Conservation (phyloP, 1,284 basidiomycete genomes). For the Takashimella tepidaria region DNA sequence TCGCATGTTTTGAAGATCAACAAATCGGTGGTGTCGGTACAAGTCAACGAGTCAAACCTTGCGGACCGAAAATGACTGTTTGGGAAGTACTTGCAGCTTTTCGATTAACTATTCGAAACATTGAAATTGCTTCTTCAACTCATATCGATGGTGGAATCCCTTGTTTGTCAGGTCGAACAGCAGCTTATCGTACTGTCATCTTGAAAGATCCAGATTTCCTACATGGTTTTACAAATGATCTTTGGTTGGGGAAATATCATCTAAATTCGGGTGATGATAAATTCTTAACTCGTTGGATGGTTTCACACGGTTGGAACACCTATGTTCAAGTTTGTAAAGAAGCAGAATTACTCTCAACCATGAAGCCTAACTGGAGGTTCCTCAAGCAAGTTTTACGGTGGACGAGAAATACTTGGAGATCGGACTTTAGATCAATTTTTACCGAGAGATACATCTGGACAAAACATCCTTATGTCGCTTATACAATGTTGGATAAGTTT, state of each 20-base stretch:
- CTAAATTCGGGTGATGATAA: conserved; percentile 90
- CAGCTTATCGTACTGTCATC: conserved; percentile 85
- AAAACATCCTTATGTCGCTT: conserved; percentile 80
- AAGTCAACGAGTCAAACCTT: conserved; percentile 77
- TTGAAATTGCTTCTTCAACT: conserved; percentile 79
- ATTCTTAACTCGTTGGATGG: conserved; percentile 94
- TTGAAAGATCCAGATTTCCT: conserved; percentile 88
- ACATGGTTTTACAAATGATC: conserved; percentile 87
- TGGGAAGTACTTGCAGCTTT: conserved; percentile 92
- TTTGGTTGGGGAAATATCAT: conserved; percentile 86
- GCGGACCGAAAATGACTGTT: conserved; percentile 72
- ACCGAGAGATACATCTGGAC: conserved; percentile 84
- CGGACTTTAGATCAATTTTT: conserved; percentile 78
- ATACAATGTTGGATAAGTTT: conserved; percentile 89
- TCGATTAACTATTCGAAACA: conserved; percentile 83
- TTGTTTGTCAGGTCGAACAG: conserved; percentile 84
- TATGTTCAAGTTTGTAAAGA: conserved; percentile 88
- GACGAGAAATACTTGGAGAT: conserved; percentile 90
- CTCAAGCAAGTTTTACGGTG: conserved; percentile 85
- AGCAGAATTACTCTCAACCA: conserved; percentile 81
- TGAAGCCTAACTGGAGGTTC: conserved; percentile 95
- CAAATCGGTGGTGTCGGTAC: conserved; percentile 86
- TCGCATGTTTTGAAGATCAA: conserved; percentile 91
- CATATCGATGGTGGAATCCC: conserved; percentile 89
- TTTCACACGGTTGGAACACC: conserved; percentile 86